Conservation (phyloP, 768 basidiomycete genomes). For the Imleria badia region DNA sequence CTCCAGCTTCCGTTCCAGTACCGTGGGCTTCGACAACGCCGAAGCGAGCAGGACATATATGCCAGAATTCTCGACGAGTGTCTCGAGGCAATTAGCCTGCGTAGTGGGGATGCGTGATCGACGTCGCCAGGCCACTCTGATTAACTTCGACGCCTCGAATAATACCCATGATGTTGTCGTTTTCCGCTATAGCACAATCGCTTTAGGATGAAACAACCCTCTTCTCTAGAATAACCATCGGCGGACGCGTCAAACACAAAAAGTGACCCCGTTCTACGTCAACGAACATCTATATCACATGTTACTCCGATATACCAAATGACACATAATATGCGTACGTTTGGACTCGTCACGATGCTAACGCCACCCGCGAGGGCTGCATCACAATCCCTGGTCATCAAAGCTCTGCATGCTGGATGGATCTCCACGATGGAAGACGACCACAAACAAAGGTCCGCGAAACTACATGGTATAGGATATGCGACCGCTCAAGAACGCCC, state of each 20-base stretch:
- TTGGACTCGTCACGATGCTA: conserved; percentile 67
- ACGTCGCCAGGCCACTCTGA: conserved; percentile 62
- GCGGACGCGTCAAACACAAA: conserved; percentile 67
- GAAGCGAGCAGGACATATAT: conserved; percentile 46
- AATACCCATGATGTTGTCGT: conserved; percentile 66
- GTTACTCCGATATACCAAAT: conserved; percentile 1
- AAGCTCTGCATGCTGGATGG: conserved; percentile 66
- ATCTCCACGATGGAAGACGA: conserved; percentile 69
- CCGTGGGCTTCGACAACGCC: conserved; percentile 75
- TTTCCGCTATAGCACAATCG: conserved; percentile 63
- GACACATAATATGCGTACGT: conserved; percentile 43
- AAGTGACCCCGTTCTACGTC: conserved; percentile 71
- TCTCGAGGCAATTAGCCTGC: conserved; percentile 54
- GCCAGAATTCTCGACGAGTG: conserved; percentile 45
- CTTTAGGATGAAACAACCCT: conserved; percentile 75
- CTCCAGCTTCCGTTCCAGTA: conserved; percentile 71
- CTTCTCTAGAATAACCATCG: conserved; percentile 70
- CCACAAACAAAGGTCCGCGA: conserved; percentile 66
- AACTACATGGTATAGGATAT: conserved; percentile 68
- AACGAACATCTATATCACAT: conserved; percentile 54
- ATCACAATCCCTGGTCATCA: conserved; percentile 62
- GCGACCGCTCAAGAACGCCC: conserved; percentile 68
- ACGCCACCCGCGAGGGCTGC: conserved; percentile 78
- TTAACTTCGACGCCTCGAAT: conserved; percentile 72
- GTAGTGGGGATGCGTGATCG: conserved; percentile 78